These are phyloP conservation scores for Schwanniomyces pseudopolymorphus DNA, from an alignment of 805 yeast species.

Conservation along the genomic window DNA sequence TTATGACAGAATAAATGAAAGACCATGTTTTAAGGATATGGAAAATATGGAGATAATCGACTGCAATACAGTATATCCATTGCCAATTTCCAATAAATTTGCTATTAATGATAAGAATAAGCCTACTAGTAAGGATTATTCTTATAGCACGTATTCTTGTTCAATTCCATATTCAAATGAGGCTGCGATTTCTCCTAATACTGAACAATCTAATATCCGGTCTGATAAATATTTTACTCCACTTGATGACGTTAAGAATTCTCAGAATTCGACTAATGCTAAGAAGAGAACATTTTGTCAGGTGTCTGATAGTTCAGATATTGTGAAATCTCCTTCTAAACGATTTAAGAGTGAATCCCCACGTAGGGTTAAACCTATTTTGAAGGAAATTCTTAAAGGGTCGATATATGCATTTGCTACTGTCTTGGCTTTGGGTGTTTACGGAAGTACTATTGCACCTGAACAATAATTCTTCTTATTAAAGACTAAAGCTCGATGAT, in stretches of 20 bases:
- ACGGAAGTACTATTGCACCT: slow-evolving; percentile 24
- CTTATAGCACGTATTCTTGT: no score
- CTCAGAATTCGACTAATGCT: neutral
- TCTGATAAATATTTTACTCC: neutral
- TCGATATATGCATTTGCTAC: slow-evolving; percentile 30
- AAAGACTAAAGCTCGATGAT: no score
- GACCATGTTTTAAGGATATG: no score
- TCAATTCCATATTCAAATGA: no score
- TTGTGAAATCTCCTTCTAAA: slow-evolving; percentile 7
- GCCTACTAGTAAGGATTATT: no score
- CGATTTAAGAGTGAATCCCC: slow-evolving; percentile 7
- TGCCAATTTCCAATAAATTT: no score
- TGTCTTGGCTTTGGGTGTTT: slow-evolving; percentile 33
- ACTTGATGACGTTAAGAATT: neutral
- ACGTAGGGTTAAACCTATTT: slow-evolving; percentile 12
- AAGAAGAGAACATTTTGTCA: neutral
- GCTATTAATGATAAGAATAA: no score
- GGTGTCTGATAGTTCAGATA: neutral
- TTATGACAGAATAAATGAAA: no score
- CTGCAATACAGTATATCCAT: no score
- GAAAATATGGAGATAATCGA: no score
- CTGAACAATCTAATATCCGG: neutral
- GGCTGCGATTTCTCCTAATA: no score
- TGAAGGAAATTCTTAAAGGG: slow-evolving; percentile 34
- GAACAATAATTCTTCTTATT: no score